Evolutionary conservation across 2,329 filamentous ascomycete species (phyloP), one percentile per base, ranked within the genome.

Genomic region (Aspergillus pseudonomiae): DNA sequence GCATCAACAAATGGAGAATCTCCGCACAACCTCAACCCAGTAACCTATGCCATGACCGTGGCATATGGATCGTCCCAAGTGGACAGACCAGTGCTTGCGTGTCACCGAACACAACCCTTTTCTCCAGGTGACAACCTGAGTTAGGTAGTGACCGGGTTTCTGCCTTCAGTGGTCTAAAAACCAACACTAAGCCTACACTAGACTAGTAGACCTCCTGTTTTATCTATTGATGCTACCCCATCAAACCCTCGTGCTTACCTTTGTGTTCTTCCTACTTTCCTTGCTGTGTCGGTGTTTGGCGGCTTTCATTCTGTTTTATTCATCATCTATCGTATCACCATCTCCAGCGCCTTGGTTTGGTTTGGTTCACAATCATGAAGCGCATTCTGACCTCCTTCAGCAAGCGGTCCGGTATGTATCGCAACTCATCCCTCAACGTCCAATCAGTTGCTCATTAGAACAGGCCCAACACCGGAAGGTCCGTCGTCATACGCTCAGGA

Each of bases 301-400:
- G 48, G 12, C 28, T 19, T 19, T 52, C 58, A 41, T 21, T 56
- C 45, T 62, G 32, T 45, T 63, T 61, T 24, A 48, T 45, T 48
- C 57, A 34, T 54, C 24, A 6, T 16, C 12, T 39, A 24, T 26
- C 12, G 6, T 39, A 39, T 30, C 50, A 30, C 24, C 4, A 16
- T 7, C 24, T 26, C 24, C 5, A 9, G 6, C 7, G 6, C 14
- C n/a, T 24, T 24, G 11, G 32, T 7, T 41, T 41, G n/a, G 43
- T 57, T 26, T 45, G 39, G 55, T 36, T 12, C 48, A 50, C 43
- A 59, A 61, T 34, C 62, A 79, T 79, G 77, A 79, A 78, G 69
- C 75, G 76, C 56, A 71, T 79, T 30, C 61, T 78, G n/a, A 73
- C 71, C 36, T 71, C 70, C 34, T 62, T 76, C 61, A 75, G 65